Percentiles rank a stretch among this genome's conserved stretches.
These are phyloP conservation scores for Nigrograna mackinnonii DNA, from an alignment of 2,329 filamentous ascomycete genomes.

Conservation along the genomic window DNA sequence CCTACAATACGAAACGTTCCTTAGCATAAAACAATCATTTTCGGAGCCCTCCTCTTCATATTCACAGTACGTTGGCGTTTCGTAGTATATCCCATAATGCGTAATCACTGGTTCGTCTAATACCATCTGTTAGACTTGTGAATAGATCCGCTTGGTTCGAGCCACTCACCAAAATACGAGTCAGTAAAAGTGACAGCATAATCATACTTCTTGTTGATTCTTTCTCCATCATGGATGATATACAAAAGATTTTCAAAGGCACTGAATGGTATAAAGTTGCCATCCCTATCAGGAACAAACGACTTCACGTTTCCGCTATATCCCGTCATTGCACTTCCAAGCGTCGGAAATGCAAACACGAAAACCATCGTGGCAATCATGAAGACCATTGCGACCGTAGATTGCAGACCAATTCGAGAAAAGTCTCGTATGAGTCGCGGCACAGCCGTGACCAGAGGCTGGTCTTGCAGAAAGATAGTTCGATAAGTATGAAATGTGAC, in stretches of 20 bases:
- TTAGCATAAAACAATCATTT: too few relatives aligned
- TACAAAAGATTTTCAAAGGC: conserved; percentile 9
- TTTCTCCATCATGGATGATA: conserved; percentile 11
- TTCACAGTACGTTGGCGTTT: too few relatives aligned
- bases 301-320: conserved; percentile 14
- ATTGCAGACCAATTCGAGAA: conserved; percentile 9
- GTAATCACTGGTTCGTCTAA: too few relatives aligned
- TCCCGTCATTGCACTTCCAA: conserved; percentile 23
- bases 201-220: neutral
- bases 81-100: too few relatives aligned
- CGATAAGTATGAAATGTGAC: conserved; percentile 20
- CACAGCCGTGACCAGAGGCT: conserved; percentile 1
- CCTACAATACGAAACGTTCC: too few relatives aligned
- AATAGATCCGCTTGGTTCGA: too few relatives aligned
- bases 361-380: conserved; percentile 20
- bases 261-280: conserved; percentile 9
- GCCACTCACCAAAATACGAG: neutral
- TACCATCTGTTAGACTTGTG: too few relatives aligned
- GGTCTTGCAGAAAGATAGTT: conserved; percentile 16
- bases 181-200: neutral
- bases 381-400: conserved; percentile 19
- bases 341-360: conserved; percentile 17
- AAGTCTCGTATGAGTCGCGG: neutral
- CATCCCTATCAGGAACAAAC: conserved; percentile 9
- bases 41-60: too few relatives aligned